Base-by-base conservation (phyloP, 208 protist genomes). In the Acanthamoeba castellanii region DNA sequence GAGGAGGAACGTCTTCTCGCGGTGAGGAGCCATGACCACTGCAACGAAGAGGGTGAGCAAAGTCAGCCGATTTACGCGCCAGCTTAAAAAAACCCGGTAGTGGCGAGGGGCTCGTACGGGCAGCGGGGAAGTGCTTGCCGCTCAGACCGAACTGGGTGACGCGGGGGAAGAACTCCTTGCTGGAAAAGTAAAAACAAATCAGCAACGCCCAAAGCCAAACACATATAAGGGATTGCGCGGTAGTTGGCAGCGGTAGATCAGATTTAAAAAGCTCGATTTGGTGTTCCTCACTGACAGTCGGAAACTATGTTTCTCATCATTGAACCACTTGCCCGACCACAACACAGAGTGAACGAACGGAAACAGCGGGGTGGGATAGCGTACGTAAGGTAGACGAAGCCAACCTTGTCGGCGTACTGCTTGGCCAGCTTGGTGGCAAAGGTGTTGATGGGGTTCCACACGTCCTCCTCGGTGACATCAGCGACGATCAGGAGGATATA, bases 261-360 rank as follows among this genome's bases (percentile, higher is more conserved):
- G 76, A 85, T 85, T 85, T 85, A 85, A 85, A 85, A 85, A 85
- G 76, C 76, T 85, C 76, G 76, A 85, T 85, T 85, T 85, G 76
- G 22, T 59, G 34, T 57, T 85, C 76, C 45, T 57, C 76, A 85
- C 34, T 14, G 20, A 25, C 27, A 34, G 22, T 57, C 76, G 45
- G 59, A 32, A 45, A 47, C 37, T 66, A n/a, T 16, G 9, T 20
- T 45, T 70, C 22, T 87, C 47, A 50, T 87, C 78, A 59, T 50
- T 34, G 20, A 25, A 84, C 42, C 32, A 57, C 27, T 27, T 66
- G 59, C 59, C 6, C 22, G 18, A 7, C 59, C 16, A 66, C 25
- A 66, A 66, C 20, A 57, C 13, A 0, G 27, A 55, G 8, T 30
- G 18, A 55, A 14, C 2, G 22, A 5, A 85, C 7, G 34, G 14